Conservation (phyloP, 352 stramenopile genomes). For the Globisporangium spiculum region DNA sequence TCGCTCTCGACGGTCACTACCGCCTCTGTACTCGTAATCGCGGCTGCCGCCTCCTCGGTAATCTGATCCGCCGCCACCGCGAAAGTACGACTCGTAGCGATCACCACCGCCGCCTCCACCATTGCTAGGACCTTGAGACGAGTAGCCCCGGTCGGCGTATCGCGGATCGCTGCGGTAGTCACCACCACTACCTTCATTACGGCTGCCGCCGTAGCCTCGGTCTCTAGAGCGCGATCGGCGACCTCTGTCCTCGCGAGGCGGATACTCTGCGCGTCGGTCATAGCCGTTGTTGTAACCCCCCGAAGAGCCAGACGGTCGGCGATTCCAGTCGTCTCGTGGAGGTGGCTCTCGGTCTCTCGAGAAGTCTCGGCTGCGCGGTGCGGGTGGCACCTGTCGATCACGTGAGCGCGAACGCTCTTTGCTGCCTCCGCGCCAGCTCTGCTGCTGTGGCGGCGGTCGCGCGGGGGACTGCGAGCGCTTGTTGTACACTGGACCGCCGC, state of each 20-base stretch:
- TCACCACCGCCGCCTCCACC: slow-evolving; percentile 12
- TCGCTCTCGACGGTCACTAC: slow-evolving; percentile 19
- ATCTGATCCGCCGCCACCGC: slow-evolving; percentile 11
- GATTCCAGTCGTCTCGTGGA: slow-evolving; percentile 6
- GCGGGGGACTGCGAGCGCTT: slow-evolving; percentile 12
- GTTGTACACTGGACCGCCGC: neutral
- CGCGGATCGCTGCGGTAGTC: slow-evolving; percentile 14
- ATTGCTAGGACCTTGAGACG: slow-evolving; percentile 8
- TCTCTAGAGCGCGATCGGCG: slow-evolving; percentile 31
- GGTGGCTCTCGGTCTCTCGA: slow-evolving; percentile 11
- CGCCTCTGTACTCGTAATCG: slow-evolving; percentile 20
- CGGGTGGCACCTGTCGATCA: slow-evolving; percentile 14
- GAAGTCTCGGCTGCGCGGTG: slow-evolving; percentile 9
- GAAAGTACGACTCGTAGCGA: slow-evolving; percentile 25
- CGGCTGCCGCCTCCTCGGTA: slow-evolving; percentile 14
- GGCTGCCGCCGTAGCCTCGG: slow-evolving; percentile 10
- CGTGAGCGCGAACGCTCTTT: slow-evolving; percentile 26
- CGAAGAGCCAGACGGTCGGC: neutral
- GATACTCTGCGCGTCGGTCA: slow-evolving; percentile 8
- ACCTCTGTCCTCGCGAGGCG: slow-evolving; percentile 6
- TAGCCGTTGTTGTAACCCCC: slow-evolving; percentile 13
- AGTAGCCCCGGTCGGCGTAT: slow-evolving; percentile 33
- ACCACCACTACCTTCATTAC: slow-evolving; percentile 16
- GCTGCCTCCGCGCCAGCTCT: slow-evolving; percentile 19
- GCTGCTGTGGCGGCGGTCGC: slow-evolving; percentile 12